These are phyloP conservation scores for Aspergillus sergii DNA, from an alignment of 2,329 filamentous ascomycete species.

Conservation along the genomic window DNA sequence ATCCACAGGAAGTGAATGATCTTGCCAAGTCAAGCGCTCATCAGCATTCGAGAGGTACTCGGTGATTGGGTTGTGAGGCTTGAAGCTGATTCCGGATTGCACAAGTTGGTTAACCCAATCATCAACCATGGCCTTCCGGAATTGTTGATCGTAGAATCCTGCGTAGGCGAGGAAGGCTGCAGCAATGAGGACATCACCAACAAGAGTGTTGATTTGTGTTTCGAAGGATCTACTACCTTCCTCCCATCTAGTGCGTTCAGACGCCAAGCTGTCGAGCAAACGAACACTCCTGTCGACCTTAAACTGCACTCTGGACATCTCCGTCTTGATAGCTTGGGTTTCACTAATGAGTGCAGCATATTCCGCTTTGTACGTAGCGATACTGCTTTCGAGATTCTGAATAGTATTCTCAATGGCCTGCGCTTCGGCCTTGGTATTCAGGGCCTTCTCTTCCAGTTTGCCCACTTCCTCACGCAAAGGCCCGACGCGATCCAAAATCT, in stretches of 20 bases:
- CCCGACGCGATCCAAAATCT: slow-evolving; percentile 91
- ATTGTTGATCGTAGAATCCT: slow-evolving; percentile 96
- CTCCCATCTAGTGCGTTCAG: slow-evolving; percentile 91
- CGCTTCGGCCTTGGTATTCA: slow-evolving; percentile 91
- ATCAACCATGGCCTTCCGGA: slow-evolving; percentile 95
- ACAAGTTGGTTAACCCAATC: slow-evolving; percentile 95
- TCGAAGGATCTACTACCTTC: slow-evolving; percentile 97
- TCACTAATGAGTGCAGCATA: slow-evolving; percentile 96
- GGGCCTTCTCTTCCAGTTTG: slow-evolving; percentile 80
- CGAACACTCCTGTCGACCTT: slow-evolving; percentile 97
- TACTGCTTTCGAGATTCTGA: slow-evolving; percentile 79
- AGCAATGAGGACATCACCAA: slow-evolving; percentile 94
- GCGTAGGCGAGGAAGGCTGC: slow-evolving; percentile 96
- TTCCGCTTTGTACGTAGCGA: slow-evolving; percentile 92
- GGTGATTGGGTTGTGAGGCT: slow-evolving; percentile 89
- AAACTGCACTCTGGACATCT: slow-evolving; percentile 95
- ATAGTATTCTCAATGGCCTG: slow-evolving; percentile 90
- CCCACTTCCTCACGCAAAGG: slow-evolving; percentile 88
- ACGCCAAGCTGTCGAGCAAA: slow-evolving; percentile 90
- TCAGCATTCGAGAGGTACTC: slow-evolving; percentile 97
- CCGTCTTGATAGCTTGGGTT: slow-evolving; percentile 93
- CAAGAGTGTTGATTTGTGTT: slow-evolving; percentile 93
- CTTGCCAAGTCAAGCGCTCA: slow-evolving; percentile 92
- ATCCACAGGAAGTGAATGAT: slow-evolving; percentile 89
- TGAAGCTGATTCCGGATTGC: slow-evolving; percentile 90